Evolutionary conservation across 495 filamentous ascomycete genomes (phyloP).

Genomic region (Penicillium egyptiacum): DNA sequence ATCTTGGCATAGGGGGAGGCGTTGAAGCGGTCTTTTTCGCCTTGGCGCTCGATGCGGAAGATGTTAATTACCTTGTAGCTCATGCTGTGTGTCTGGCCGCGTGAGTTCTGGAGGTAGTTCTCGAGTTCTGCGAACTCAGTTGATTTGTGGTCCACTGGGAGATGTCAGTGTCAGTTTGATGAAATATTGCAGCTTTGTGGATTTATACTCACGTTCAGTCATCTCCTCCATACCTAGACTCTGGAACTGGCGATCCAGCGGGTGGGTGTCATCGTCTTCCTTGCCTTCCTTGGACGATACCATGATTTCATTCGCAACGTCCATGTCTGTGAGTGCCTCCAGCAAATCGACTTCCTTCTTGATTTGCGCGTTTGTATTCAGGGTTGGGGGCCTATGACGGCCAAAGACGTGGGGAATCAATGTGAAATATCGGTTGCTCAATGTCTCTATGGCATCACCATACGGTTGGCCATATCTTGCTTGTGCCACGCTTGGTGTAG

Average conservation of each 20-base stretch:
- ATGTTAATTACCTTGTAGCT: conserved; percentile 67
- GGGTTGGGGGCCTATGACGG: conserved; percentile 66
- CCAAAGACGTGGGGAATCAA: conserved; percentile 82
- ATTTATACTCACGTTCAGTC: conserved; percentile 29
- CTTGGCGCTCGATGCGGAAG: conserved; percentile 77
- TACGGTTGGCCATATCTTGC: conserved; percentile 45
- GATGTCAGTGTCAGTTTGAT: conserved; percentile 13
- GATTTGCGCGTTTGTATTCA: conserved; percentile 53
- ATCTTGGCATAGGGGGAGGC: conserved; percentile 49
- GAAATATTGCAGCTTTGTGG: background rate
- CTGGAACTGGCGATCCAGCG: conserved; percentile 68
- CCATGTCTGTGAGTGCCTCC: conserved; percentile 78
- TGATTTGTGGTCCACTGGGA: conserved; percentile 51
- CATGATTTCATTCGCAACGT: conserved; percentile 75
- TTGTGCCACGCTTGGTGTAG: conserved; percentile 46
- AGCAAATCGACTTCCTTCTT: conserved; percentile 75
- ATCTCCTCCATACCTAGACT: conserved; percentile 74
- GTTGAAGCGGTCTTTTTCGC: conserved; percentile 68
- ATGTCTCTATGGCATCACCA: conserved; percentile 47
- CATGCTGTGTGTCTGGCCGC: conserved; percentile 58
- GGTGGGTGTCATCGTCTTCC: conserved; percentile 52
- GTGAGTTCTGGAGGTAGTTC: conserved; percentile 64
- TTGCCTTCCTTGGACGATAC: conserved; percentile 56
- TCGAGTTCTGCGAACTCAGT: conserved; percentile 63
- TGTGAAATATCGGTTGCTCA: conserved; percentile 77